phyloP scores from a whole-genome alignment of 306 rosid species.

The Datisca glomerata region DNA sequence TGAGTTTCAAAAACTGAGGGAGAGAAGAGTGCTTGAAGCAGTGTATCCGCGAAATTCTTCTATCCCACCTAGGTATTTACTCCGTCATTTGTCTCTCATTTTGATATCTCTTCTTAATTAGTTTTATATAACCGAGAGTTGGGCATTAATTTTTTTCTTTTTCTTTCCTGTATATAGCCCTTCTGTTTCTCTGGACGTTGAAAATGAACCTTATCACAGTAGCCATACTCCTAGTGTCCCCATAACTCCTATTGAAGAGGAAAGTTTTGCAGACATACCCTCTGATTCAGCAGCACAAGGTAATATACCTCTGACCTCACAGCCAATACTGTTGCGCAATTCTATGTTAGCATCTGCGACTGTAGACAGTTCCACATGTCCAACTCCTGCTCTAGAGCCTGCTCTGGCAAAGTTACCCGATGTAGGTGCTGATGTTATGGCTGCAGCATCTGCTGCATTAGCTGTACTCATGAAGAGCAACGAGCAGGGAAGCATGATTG shows the following conservation, averaged over 20 bases:
- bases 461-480: conserved; percentile 29
- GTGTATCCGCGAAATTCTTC: conserved; percentile 50
- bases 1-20: conserved; percentile 32
- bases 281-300: conserved; percentile 10
- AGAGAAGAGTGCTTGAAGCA: conserved; percentile 47
- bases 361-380: background rate
- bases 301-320: conserved; percentile 5
- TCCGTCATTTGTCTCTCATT: conserved; percentile 1
- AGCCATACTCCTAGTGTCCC: conserved; percentile 40
- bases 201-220: conserved; percentile 34
- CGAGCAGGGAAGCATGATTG: conserved; percentile 43
- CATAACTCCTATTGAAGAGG: conserved; percentile 49
- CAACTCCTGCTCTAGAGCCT: conserved; percentile 12
- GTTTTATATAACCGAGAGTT: conserved; percentile 3
- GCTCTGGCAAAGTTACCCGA: conserved; percentile 12
- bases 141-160: background rate
- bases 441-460: conserved; percentile 34
- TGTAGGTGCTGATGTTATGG: conserved; percentile 22
- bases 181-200: conserved; percentile 24
- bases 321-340: conserved; percentile 13
- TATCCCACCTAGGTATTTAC: conserved; percentile 48
- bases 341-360: conserved; percentile 2
- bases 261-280: conserved; percentile 15
- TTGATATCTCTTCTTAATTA: background rate
- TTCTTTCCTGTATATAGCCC: conserved; percentile 29